Percentiles rank a stretch among this genome's conserved stretches.
These are phyloP conservation scores for Fusarium mexicanum DNA, from an alignment of 2,329 filamentous ascomycete species.

Conservation along the genomic window DNA sequence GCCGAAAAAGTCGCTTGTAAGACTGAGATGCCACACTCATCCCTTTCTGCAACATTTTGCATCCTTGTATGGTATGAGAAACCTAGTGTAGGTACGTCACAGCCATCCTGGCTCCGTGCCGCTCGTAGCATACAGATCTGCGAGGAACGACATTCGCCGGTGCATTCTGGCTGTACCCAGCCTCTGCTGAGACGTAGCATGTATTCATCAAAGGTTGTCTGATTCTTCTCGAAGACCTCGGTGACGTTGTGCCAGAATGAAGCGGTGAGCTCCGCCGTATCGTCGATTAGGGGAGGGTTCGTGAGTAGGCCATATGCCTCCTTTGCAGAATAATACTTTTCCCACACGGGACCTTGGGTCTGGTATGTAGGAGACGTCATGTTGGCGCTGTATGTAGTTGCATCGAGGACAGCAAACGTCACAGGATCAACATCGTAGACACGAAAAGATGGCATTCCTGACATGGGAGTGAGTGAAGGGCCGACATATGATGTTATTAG, in stretches of 20 bases:
- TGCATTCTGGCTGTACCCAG: constrained; percentile 54
- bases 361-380: constrained; percentile 57
- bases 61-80: constrained; percentile 47
- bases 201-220: constrained; percentile 57
- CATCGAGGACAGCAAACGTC: constrained; percentile 65
- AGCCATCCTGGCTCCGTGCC: constrained; percentile 63
- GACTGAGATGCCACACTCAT: constrained; percentile 47
- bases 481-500: constrained; percentile 63
- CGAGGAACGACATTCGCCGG: constrained; percentile 52
- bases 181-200: constrained; percentile 59
- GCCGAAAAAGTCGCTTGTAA: constrained; percentile 40
- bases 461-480: constrained; percentile 64
- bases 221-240: constrained; percentile 55
- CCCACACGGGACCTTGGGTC: constrained; percentile 59
- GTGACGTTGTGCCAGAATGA: constrained; percentile 70
- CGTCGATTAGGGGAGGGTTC: constrained; percentile 50
- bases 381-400: constrained; percentile 64
- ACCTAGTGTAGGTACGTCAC: constrained; percentile 51
- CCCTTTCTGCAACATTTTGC: constrained; percentile 27
- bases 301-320: constrained; percentile 61
- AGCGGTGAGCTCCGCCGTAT: constrained; percentile 59
- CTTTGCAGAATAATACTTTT: constrained; percentile 65
- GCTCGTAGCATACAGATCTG: constrained; percentile 65
- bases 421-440: constrained; percentile 67
- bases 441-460: constrained; percentile 65